A percentile compares a stretch with the other conserved stretches of the same genome.
Conservation (phyloP, 1,284 basidiomycete species). For the Ceratobasidium sp. region DNA sequence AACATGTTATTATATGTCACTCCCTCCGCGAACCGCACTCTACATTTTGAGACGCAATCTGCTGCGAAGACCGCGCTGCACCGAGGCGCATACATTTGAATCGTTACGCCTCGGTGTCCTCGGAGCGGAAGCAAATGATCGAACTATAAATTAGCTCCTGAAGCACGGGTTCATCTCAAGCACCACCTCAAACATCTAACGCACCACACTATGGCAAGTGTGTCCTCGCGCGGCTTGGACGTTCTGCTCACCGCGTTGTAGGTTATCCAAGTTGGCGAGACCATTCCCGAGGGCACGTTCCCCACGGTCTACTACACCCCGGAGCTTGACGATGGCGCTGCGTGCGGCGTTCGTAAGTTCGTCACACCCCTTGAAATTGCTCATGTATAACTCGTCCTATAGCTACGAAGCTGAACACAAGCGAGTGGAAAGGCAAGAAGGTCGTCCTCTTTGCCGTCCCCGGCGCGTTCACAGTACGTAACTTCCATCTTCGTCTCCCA, state of each 20-base stretch:
- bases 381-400: not conserved
- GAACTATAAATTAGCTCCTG: not conserved
- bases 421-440: constrained; percentile 85
- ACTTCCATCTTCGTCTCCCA: constrained; percentile 41
- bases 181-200: not conserved
- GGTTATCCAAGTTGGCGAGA: constrained; percentile 69
- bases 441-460: constrained; percentile 82
- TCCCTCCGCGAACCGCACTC: not conserved
- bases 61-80: not conserved
- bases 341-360: constrained; percentile 53
- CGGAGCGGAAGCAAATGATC: constrained; percentile 12
- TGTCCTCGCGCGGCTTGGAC: not conserved
- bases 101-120: constrained; percentile 2
- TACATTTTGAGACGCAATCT: not conserved
- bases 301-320: constrained; percentile 70
- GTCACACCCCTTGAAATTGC: not conserved
- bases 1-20: too few relatives aligned
- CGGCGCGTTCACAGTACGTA: constrained; percentile 78
- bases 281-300: constrained; percentile 71
- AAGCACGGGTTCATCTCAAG: not conserved
- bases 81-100: not conserved
- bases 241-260: not conserved
- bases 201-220: constrained; percentile 10
- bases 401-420: constrained; percentile 61
- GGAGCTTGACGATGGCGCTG: constrained; percentile 67